These are phyloP conservation scores for Orbilia brochopaga DNA, from an alignment of 2,329 filamentous ascomycete genomes.

Conservation along the genomic window DNA sequence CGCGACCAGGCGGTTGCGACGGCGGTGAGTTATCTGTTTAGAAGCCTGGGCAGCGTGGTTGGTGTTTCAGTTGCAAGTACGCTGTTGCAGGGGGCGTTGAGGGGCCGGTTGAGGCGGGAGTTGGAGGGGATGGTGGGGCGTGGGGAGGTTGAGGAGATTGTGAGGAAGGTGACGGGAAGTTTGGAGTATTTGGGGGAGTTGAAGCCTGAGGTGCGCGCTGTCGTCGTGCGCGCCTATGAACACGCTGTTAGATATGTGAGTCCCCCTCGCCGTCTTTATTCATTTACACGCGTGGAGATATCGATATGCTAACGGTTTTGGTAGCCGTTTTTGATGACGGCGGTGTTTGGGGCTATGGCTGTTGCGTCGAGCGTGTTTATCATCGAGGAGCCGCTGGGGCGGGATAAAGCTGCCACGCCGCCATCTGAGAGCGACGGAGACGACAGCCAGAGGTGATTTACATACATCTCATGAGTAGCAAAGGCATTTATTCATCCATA, in stretches of 20 bases:
- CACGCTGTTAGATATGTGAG: constrained; percentile 59
- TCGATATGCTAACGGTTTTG: not conserved
- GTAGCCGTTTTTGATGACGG: constrained; percentile 41
- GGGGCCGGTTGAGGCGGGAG: constrained; percentile 62
- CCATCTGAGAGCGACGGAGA: constrained; percentile 25
- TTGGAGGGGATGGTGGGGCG: constrained; percentile 51
- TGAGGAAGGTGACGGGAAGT: constrained; percentile 72
- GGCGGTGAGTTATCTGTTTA: constrained; percentile 81
- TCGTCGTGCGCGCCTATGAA: constrained; percentile 73
- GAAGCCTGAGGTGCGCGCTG: constrained; percentile 65
- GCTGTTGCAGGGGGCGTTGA: constrained; percentile 72
- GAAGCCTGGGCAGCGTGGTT: constrained; percentile 70
- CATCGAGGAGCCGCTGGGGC: constrained; percentile 35
- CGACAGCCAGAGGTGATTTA: not conserved
- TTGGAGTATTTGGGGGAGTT: constrained; percentile 72
- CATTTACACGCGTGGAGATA: constrained; percentile 1
- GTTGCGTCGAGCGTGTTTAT: constrained; percentile 34
- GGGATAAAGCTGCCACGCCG: constrained; percentile 8
- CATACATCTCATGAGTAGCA: too few species aligned
- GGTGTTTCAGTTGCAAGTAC: constrained; percentile 74
- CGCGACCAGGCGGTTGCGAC: constrained; percentile 76
- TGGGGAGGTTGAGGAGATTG: constrained; percentile 65
- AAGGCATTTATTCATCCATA: too few species aligned
- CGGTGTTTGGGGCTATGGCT: constrained; percentile 8
- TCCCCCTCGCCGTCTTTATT: not conserved